Evolutionary conservation across 345 rosid species (phyloP), one percentile per base, ranked within the genome.

Genomic region (Melaleuca quinquenervia): DNA sequence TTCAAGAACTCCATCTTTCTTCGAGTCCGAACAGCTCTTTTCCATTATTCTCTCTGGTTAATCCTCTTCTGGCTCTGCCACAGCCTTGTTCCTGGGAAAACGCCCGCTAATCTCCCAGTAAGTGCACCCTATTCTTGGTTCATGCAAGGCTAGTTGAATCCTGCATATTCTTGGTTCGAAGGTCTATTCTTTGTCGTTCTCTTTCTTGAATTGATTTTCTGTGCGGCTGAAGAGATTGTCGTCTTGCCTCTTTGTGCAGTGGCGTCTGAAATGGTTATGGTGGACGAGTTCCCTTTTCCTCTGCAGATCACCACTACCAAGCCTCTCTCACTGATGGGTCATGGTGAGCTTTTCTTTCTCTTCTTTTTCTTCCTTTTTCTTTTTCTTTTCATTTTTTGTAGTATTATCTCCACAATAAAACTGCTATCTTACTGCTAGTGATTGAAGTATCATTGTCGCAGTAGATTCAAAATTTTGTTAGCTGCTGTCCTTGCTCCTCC

Each of bases 261-360:
- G 99, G 91, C 90, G 50, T 86, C 95, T 88, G 96, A 96, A 89
- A 86, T 89, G 82, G 94, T 95, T 14, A 90, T 90, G 97, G 93
- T 94, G 50, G 96, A 94, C 83, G 98, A 91, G 50, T 91, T 94
- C 89, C 90, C 98, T 83, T 96, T 94, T 76, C 96, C 98, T 85
- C 82, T 89, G 82, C 93, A 92, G 83, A 90, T 93, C 88, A 84
- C 92, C 15, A 87, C 92, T 49, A 58, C 93, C 84, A 96, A 96
- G 88, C 91, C 95, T 53, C 89, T 95, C 11, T 89, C 94, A 51
- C 92, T 96, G 85, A 44, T 93, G 12, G 98, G 96, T 84, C 94
- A 94, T 87, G 99, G 99, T 94, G 84, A 84, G 83, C 6, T 9
- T 22, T 18, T 48, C 41, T 84, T n/a, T 52, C 32, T n/a, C 10